phyloP scores from a whole-genome alignment of 306 rosid genomes.

The Inga oerstediana region DNA sequence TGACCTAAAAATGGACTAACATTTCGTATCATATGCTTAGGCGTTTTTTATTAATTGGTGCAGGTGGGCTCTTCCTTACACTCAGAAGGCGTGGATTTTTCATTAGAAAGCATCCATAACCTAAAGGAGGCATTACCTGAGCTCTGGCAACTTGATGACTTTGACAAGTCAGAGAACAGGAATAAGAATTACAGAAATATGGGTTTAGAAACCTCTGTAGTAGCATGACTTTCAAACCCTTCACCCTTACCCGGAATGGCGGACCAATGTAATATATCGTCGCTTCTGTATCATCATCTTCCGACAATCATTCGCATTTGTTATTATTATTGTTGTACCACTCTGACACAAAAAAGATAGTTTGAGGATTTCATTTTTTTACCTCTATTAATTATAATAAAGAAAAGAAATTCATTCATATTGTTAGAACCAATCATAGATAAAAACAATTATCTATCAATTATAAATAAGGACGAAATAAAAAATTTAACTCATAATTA shows the following conservation, averaged over 20 bases:
- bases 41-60: not conserved
- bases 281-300: not conserved
- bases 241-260: not conserved
- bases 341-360: no score
- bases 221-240: not conserved
- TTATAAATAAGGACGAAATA: no score
- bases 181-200: not conserved
- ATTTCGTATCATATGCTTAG: not conserved
- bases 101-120: conserved; percentile 14
- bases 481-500: no score
- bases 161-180: not conserved
- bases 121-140: not conserved
- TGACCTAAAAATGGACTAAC: not conserved
- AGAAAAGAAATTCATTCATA: no score
- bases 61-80: not conserved
- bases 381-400: no score
- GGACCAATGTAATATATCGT: not conserved
- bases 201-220: not conserved
- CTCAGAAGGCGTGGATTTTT: not conserved
- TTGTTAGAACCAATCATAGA: no score
- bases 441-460: no score
- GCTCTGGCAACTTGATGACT: not conserved
- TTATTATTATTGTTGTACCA: not conserved
- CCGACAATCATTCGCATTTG: not conserved
- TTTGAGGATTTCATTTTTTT: no score